A percentile compares a stretch with the other conserved stretches of the same genome.
phyloP scores from a whole-genome alignment of 768 basidiomycete genomes.

The Cantharellus cinnabarinus region DNA sequence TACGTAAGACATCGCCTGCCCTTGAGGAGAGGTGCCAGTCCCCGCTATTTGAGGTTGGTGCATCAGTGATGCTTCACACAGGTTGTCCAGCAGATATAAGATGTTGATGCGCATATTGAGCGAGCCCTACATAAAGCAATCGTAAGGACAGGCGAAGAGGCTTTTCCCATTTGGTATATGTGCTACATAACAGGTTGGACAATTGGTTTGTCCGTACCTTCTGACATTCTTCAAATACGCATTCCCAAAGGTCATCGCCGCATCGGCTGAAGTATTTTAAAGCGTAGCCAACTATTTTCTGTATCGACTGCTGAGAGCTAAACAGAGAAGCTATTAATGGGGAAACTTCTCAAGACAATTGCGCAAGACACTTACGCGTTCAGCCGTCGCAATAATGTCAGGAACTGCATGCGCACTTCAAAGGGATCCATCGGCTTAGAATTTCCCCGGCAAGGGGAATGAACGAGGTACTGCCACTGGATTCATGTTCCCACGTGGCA shows the following conservation, averaged over 20 bases:
- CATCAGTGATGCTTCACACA: conserved; percentile 60
- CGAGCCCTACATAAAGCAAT: conserved; percentile 32
- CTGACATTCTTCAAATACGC: conserved; percentile 74
- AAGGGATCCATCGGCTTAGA: conserved; percentile 34
- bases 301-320: conserved; percentile 73
- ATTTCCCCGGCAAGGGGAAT: neutral
- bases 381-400: conserved; percentile 36
- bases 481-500: neutral
- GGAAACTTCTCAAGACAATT: neutral
- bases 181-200: neutral
- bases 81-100: conserved; percentile 72
- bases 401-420: conserved; percentile 57
- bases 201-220: conserved; percentile 30
- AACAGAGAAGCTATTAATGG: neutral
- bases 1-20: conserved; percentile 27
- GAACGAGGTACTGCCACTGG: neutral
- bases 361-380: conserved; percentile 32
- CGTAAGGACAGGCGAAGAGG: neutral
- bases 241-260: conserved; percentile 88
- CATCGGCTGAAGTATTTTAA: conserved; percentile 68
- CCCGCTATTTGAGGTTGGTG: conserved; percentile 10
- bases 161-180: neutral
- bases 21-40: neutral
- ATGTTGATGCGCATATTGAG: conserved; percentile 89
- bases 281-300: conserved; percentile 69